Evolutionary conservation across 106 monocot species (phyloP).

Genomic region (Dendrobium officinale): DNA sequence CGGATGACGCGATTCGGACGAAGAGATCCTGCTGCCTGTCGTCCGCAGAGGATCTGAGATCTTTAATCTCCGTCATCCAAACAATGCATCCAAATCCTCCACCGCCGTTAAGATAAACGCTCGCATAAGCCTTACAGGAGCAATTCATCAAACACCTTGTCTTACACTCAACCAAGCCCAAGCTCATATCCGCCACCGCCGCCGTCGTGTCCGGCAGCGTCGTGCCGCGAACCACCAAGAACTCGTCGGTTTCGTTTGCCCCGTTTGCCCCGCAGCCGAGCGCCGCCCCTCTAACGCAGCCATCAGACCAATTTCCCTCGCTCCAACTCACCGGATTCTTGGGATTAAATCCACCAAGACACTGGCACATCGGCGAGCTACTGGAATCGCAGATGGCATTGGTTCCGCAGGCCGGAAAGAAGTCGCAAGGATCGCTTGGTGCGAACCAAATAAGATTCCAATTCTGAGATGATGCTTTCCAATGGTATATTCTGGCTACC

Average conservation of each 20-base stretch:
- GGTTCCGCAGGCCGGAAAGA: not conserved
- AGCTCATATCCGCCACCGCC: conserved; percentile 3
- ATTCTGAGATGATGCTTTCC: not conserved
- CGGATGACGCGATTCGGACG: conserved; percentile 26
- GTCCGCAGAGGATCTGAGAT: conserved; percentile 22
- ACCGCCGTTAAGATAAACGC: conserved; percentile 9
- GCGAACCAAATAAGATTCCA: conserved; percentile 2
- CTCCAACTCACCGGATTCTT: conserved; percentile 9
- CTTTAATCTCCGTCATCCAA: conserved; percentile 37
- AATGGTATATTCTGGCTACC: not conserved
- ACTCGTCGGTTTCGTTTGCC: conserved; percentile 19
- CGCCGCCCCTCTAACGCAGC: conserved; percentile 17
- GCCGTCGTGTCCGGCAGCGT: not conserved
- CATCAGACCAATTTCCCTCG: conserved; percentile 17
- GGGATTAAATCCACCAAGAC: conserved; percentile 4
- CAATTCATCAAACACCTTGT: conserved; percentile 24
- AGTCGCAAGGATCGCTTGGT: not conserved
- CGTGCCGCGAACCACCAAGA: not conserved
- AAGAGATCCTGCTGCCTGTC: conserved; percentile 35
- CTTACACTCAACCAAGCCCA: conserved; percentile 21
- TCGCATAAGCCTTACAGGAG: conserved; percentile 17
- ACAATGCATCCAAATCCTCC: conserved; percentile 39
- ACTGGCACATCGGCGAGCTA: conserved; percentile 2
- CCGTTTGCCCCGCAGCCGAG: conserved; percentile 21
- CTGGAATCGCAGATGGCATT: conserved; percentile 1